Conservation (phyloP, 2,329 filamentous ascomycete genomes). For the Sclerotinia spermophila region DNA sequence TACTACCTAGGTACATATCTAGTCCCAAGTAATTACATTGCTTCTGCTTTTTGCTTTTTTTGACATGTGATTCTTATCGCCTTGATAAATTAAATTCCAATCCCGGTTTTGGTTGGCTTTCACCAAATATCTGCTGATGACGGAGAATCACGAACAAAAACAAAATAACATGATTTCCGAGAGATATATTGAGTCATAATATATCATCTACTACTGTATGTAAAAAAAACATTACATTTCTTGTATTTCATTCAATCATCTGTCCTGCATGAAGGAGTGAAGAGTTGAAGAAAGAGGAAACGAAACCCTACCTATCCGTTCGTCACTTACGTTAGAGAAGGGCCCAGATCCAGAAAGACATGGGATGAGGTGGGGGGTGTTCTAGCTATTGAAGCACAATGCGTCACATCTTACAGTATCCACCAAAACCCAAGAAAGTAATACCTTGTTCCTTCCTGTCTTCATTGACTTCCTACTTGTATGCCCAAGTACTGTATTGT, state of each 20-base stretch:
- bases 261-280: neutral
- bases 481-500: too few species aligned
- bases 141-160: neutral
- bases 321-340: neutral
- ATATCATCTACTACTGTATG: neutral
- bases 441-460: neutral
- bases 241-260: neutral
- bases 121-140: neutral
- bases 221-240: neutral
- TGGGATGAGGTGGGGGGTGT: constrained; percentile 4
- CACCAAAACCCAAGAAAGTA: neutral
- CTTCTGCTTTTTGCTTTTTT: neutral
- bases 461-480: neutral
- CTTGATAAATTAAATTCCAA: neutral
- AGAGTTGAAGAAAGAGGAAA: neutral
- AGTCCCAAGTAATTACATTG: too few species aligned
- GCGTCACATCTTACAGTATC: neutral
- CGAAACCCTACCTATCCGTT: neutral
- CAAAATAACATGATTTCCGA: neutral
- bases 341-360: neutral
- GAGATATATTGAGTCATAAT: neutral
- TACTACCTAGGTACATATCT: too few species aligned
- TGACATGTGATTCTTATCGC: constrained; percentile 8
- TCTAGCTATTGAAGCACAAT: constrained; percentile 8
- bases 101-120: neutral